phyloP scores from a whole-genome alignment of 495 filamentous ascomycete genomes.

The Pyrenopolyporus hunteri region DNA sequence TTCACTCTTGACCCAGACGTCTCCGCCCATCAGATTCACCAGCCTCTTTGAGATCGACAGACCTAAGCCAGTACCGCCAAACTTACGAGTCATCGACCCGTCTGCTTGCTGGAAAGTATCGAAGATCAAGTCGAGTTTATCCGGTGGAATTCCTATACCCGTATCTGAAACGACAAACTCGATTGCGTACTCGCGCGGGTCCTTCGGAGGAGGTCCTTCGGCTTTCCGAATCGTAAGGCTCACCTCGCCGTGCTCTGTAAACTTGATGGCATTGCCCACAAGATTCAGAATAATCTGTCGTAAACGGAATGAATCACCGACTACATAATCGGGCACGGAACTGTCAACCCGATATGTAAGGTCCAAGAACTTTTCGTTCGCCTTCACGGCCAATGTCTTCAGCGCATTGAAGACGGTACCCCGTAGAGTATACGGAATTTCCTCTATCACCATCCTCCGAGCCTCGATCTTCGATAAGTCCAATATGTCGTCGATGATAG shows the following conservation, averaged over 20 bases:
- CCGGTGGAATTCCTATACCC: slow-evolving; percentile 93
- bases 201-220: slow-evolving; percentile 61
- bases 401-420: slow-evolving; percentile 97
- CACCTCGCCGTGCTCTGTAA: slow-evolving; percentile 97
- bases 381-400: slow-evolving; percentile 94
- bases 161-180: slow-evolving; percentile 98
- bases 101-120: slow-evolving; percentile 99
- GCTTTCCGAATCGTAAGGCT: slow-evolving; percentile 88
- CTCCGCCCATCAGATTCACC: slow-evolving; percentile 96
- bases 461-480: slow-evolving; percentile 99
- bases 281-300: slow-evolving; percentile 91
- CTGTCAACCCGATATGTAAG: slow-evolving; percentile 94
- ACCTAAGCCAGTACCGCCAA: slow-evolving; percentile 94
- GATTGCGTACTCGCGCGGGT: slow-evolving; percentile 83
- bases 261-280: slow-evolving; percentile 88
- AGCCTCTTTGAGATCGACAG: slow-evolving; percentile 95
- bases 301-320: slow-evolving; percentile 95
- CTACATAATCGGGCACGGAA: slow-evolving; percentile 93
- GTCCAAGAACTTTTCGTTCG: slow-evolving; percentile 95
- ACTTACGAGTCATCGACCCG: slow-evolving; percentile 95
- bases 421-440: slow-evolving; percentile 93
- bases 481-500: slow-evolving; percentile 98
- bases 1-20: slow-evolving; percentile 94
- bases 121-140: slow-evolving; percentile 98
- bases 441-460: slow-evolving; percentile 99